phyloP scores from a whole-genome alignment of 768 basidiomycete species.

The Trametes cinnabarina region DNA sequence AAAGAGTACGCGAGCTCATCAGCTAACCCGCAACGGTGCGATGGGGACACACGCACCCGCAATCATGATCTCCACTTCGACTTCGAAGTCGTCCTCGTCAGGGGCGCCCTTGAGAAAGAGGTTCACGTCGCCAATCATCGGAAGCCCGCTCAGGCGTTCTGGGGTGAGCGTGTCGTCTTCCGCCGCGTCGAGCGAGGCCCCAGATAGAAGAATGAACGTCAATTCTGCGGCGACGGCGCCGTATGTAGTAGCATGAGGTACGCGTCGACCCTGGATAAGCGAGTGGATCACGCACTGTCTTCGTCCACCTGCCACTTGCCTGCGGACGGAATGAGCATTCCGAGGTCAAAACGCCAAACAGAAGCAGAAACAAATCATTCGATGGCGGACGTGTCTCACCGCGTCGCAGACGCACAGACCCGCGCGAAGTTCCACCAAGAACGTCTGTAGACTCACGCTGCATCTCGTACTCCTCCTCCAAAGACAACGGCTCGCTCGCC shows the following conservation, averaged over 20 bases:
- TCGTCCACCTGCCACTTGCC: conserved; percentile 84
- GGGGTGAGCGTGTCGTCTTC: conserved; percentile 11
- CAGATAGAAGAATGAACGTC: conserved; percentile 84
- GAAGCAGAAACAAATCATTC: neutral
- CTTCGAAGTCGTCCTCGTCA: conserved; percentile 48
- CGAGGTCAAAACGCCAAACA: neutral
- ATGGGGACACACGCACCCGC: conserved; percentile 54
- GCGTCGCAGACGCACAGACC: neutral
- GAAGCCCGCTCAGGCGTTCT: conserved; percentile 37
- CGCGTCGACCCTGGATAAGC: neutral
- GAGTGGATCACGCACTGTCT: conserved; percentile 55
- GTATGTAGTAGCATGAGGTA: conserved; percentile 1
- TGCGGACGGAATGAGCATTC: conserved; percentile 30
- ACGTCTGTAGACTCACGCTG: conserved; percentile 53
- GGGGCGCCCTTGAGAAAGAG: conserved; percentile 69
- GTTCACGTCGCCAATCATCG: conserved; percentile 93
- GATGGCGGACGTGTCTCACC: neutral
- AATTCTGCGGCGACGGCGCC: conserved; percentile 47
- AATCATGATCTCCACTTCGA: conserved; percentile 91
- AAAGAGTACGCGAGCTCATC: too few relatives aligned
- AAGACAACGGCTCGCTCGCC: conserved; percentile 77
- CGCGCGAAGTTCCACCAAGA: neutral
- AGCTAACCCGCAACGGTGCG: too few relatives aligned
- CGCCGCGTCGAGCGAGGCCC: conserved; percentile 19
- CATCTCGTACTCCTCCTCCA: conserved; percentile 87